A percentile compares a stretch with the other conserved stretches of the same genome.
Conservation (phyloP, 2,329 filamentous ascomycete genomes). For the Colletotrichum melonis region DNA sequence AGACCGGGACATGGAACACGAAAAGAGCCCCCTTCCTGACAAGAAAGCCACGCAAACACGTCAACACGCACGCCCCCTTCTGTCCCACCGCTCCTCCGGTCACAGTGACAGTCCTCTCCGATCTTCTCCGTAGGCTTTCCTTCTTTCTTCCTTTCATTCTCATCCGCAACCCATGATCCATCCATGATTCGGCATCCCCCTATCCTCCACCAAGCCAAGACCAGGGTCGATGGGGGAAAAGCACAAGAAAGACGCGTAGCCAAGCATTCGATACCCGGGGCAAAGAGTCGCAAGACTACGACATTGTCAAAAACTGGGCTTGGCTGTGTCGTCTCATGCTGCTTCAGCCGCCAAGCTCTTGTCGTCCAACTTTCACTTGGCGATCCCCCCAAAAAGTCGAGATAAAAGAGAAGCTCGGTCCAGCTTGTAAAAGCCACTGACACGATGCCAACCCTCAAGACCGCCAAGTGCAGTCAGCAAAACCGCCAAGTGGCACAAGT, state of each 20-base stretch:
- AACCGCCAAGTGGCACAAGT: not conserved
- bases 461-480: not conserved
- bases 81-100: not conserved
- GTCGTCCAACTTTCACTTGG: slow-evolving; percentile 11
- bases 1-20: no score
- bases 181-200: not conserved
- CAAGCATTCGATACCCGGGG: not conserved
- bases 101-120: not conserved
- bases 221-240: not conserved
- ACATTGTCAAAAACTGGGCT: slow-evolving; percentile 12
- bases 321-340: slow-evolving; percentile 21
- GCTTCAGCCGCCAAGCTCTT: slow-evolving; percentile 11
- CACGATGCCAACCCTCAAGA: not conserved
- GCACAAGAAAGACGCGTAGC: not conserved
- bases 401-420: not conserved
- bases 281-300: not conserved
- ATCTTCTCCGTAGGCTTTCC: not conserved
- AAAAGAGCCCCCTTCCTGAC: no score
- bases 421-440: not conserved
- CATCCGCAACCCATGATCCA: not conserved
- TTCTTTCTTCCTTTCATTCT: not conserved
- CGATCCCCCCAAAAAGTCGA: not conserved
- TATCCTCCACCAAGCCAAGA: slow-evolving; percentile 15
- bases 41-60: not conserved
- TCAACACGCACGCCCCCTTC: not conserved